phyloP scores from a whole-genome alignment of 495 filamentous ascomycete species.

The Neurospora hispaniola region DNA sequence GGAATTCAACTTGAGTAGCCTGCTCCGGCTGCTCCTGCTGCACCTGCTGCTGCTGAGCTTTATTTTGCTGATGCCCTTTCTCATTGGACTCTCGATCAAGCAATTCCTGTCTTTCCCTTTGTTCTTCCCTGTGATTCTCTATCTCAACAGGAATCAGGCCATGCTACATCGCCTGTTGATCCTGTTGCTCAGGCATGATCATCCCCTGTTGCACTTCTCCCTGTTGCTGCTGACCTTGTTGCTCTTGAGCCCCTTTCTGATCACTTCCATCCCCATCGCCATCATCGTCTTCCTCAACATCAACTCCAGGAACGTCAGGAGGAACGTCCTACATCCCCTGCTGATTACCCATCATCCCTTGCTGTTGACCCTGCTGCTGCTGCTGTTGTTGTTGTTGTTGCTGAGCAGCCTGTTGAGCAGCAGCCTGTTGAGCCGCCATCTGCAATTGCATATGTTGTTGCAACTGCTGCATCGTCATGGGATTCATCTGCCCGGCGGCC shows the following conservation, averaged over 20 bases:
- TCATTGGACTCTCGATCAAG: background rate
- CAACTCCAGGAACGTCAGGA: background rate
- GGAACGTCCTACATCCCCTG: slow-evolving; percentile 1
- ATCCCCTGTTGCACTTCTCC: slow-evolving; percentile 25
- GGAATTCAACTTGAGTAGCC: background rate
- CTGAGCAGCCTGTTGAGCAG: background rate
- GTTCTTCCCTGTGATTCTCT: background rate
- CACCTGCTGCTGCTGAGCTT: too few species aligned
- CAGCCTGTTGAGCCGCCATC: slow-evolving; percentile 12
- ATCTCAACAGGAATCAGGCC: background rate
- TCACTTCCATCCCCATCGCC: background rate
- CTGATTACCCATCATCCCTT: background rate
- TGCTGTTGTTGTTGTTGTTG: background rate
- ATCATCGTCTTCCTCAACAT: background rate
- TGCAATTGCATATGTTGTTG: background rate
- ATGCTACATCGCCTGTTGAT: background rate
- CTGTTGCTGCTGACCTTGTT: slow-evolving; percentile 30
- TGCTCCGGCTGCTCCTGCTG: background rate
- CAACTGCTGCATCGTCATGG: background rate
- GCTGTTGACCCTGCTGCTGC: slow-evolving; percentile 16
- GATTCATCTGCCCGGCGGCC: background rate
- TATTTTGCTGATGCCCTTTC: too few species aligned
- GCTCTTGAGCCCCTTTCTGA: slow-evolving; percentile 16
- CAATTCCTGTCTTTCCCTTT: background rate
- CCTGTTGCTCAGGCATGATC: background rate